Conservation (phyloP, 805 yeast genomes). For the Myxozyma geophila region DNA sequence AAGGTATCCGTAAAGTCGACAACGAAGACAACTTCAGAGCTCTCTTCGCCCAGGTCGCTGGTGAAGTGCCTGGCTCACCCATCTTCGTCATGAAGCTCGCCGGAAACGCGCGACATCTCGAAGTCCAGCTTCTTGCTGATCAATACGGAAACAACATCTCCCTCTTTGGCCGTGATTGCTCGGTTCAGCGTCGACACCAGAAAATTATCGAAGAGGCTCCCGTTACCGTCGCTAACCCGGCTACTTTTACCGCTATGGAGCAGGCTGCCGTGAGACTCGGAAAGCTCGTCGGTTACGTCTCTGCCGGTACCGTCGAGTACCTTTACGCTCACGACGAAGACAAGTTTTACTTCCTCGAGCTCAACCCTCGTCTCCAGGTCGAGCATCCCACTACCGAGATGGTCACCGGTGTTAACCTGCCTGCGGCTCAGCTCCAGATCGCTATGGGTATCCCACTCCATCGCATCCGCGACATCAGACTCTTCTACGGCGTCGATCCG, state of each 20-base stretch:
- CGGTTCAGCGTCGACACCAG: conserved; percentile 99
- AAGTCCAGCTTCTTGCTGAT: conserved; percentile 96
- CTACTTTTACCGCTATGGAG: conserved; percentile 90
- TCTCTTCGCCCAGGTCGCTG: conserved; percentile 89
- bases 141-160: conserved; percentile 98
- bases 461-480: conserved; percentile 88
- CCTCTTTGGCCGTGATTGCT: conserved; percentile 97
- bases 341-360: conserved; percentile 92
- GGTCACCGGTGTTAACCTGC: conserved; percentile 98
- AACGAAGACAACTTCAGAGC: conserved; percentile 74
- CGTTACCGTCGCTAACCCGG: conserved; percentile 87
- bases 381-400: conserved; percentile 99
- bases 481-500: conserved; percentile 94
- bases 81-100: conserved; percentile 97
- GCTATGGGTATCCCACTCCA: conserved; percentile 99
- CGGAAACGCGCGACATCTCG: conserved; percentile 96
- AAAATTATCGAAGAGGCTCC: conserved; percentile 99
- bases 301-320: conserved; percentile 99
- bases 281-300: conserved; percentile 93
- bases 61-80: conserved; percentile 98
- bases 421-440: conserved; percentile 97
- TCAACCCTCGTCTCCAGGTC: conserved; percentile 98
- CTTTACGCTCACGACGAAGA: conserved; percentile 92
- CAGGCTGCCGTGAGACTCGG: conserved; percentile 97
- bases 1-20: conserved; percentile 97